Evolutionary conservation across 495 filamentous ascomycete genomes (phyloP).

Genomic region (Xylaria grammica): DNA sequence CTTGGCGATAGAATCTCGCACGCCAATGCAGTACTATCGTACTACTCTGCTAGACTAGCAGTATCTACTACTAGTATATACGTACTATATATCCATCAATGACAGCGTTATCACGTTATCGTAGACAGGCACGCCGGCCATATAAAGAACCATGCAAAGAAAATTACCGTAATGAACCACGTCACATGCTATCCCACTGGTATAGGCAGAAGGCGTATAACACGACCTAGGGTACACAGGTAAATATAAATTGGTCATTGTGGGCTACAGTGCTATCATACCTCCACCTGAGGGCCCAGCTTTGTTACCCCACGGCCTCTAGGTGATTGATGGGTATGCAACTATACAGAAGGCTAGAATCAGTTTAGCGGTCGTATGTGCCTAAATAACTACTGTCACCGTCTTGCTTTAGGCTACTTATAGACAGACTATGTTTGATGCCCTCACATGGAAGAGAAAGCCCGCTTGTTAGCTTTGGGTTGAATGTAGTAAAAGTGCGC

Average conservation of each 20-base stretch:
- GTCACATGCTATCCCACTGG: not conserved
- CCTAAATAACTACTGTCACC: not conserved
- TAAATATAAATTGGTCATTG: not conserved
- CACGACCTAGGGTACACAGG: not conserved
- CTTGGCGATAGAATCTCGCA: not conserved
- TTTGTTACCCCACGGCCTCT: slow-evolving; percentile 16
- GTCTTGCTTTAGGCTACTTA: not conserved
- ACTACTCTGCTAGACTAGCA: too few species aligned
- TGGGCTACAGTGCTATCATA: slow-evolving; percentile 17
- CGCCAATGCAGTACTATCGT: not conserved
- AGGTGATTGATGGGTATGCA: slow-evolving; percentile 2
- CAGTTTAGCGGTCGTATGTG: not conserved
- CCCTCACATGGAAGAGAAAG: slow-evolving; percentile 5
- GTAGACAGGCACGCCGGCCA: too few species aligned
- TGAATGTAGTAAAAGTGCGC: slow-evolving; percentile 4
- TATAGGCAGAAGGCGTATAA: not conserved
- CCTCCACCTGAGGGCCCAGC: not conserved
- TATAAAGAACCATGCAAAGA: not conserved
- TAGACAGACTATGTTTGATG: not conserved
- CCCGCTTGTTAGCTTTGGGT: not conserved
- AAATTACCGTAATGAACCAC: not conserved
- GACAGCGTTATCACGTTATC: too few species aligned
- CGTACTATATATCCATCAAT: too few species aligned
- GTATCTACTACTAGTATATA: too few species aligned
- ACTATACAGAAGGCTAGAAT: slow-evolving; percentile 14